phyloP scores from a whole-genome alignment of 2,329 filamentous ascomycete species.

The Colletotrichum lupini region DNA sequence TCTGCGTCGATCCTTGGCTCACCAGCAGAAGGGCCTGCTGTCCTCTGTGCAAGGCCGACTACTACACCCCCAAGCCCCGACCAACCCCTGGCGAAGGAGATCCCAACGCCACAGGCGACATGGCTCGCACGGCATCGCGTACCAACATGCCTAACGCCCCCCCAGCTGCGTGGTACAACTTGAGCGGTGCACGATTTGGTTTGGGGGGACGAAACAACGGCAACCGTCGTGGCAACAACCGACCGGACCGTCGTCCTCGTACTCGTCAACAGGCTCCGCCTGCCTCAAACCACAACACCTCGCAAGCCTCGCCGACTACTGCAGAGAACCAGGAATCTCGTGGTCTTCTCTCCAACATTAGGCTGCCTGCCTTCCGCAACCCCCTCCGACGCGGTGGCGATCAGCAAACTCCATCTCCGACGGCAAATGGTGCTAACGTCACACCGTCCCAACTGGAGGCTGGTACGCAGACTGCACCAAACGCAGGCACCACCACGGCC shows the following conservation, averaged over 20 bases:
- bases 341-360: conserved; percentile 29
- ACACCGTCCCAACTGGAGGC: conserved; percentile 62
- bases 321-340: conserved; percentile 32
- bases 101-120: conserved; percentile 41
- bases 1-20: conserved; percentile 95
- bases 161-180: conserved; percentile 51
- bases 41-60: conserved; percentile 97
- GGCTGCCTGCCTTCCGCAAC: conserved; percentile 39
- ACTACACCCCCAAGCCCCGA: conserved; percentile 93
- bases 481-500: conserved; percentile 20
- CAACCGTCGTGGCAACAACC: conserved; percentile 20
- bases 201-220: conserved; percentile 31
- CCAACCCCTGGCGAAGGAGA: conserved; percentile 59
- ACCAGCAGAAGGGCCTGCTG: conserved; percentile 95
- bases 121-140: conserved; percentile 53
- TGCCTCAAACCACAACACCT: background rate
- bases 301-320: conserved; percentile 11
- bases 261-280: conserved; percentile 21
- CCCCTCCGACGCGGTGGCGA: conserved; percentile 36
- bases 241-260: conserved; percentile 24
- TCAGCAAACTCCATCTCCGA: conserved; percentile 34
- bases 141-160: conserved; percentile 60
- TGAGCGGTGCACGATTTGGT: conserved; percentile 41
- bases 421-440: conserved; percentile 44
- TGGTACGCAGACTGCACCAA: conserved; percentile 45